phyloP scores from a whole-genome alignment of 257 asterid genomes.

The Petunia axillaris region DNA sequence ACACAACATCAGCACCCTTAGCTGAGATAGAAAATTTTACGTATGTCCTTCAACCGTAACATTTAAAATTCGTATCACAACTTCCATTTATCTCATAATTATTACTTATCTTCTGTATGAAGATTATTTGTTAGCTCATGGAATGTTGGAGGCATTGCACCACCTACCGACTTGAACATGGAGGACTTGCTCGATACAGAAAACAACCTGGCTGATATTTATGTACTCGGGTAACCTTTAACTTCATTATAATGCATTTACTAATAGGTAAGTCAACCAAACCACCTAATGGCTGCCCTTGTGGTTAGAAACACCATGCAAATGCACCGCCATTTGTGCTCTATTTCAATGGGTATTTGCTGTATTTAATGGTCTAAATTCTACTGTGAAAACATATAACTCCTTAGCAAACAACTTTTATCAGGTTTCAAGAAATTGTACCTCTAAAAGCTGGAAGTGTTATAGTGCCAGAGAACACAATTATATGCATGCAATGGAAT shows the following conservation, averaged over 20 bases:
- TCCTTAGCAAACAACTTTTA: conserved; percentile 23
- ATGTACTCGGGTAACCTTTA: conserved; percentile 60
- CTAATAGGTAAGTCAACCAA: neutral
- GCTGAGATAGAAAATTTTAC: conserved; percentile 32
- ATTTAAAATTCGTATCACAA: conserved; percentile 13
- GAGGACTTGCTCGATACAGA: conserved; percentile 49
- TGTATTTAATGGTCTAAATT: neutral
- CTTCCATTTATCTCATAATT: conserved; percentile 25
- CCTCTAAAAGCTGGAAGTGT: conserved; percentile 66
- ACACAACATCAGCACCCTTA: conserved; percentile 28
- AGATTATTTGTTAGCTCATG: conserved; percentile 68
- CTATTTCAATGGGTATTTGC: conserved; percentile 4
- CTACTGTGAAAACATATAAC: neutral
- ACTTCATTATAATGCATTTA: neutral
- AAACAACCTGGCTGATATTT: conserved; percentile 57
- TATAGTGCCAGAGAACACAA: conserved; percentile 45
- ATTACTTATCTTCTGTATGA: conserved; percentile 22
- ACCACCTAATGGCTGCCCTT: conserved; percentile 13
- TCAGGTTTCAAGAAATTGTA: conserved; percentile 78
- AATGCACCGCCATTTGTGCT: conserved; percentile 4
- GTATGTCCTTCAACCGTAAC: conserved; percentile 30
- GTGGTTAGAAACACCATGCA: neutral
- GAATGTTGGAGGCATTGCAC: conserved; percentile 69
- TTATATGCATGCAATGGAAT: conserved; percentile 55
- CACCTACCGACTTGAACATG: conserved; percentile 56